Evolutionary conservation across 257 asterid species (phyloP), one percentile per base, ranked within the genome.

Genomic region (Marsdenia floribunda): DNA sequence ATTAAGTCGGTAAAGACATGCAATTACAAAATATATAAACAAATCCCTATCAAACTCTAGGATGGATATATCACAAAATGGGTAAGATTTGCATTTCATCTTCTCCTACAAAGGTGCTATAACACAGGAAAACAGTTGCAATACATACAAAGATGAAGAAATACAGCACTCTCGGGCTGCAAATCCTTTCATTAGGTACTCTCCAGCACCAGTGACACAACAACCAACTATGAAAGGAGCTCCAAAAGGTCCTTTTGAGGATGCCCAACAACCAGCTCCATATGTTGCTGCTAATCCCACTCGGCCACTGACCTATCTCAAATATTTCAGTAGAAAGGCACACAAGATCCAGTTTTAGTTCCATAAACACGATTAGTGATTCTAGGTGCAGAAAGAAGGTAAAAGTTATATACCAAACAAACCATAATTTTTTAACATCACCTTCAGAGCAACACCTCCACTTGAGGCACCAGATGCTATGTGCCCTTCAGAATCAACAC

Each of bases 251-350:
- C 85, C 87, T 84, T 66, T 84, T 57, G 93, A 73, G 60, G 92
- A 94, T 70, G 96, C 97, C 99, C 99, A 94, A 77, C 99, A 94
- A 73, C 99, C 99, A 50, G 92, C 86, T 72, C 99, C 99, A 72
- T 92, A 92, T 70, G 79, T 87, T 85, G 95, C 99, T 18, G 97
- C 99, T 79, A 94, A 84, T 74, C 99, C 99, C 50, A 94, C 95
- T 71, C 97, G 95, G 42, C 99, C 99, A 78, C 89, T 87, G 14
- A 88, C 97, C 97, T 94, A 88, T 67, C 33, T 66, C 47, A 58
- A 37, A 78, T 57, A 42, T 19, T 37, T 50, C 8, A 44, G 59
- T n/a, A 14, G 6, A 38, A 26, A 52, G 42, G 74, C 49, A 33
- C 18, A 52, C 18, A 53, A 50, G 73, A 49, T 26, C 24, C 29